phyloP scores from a whole-genome alignment of 768 basidiomycete species.

The Boletus edulis region DNA sequence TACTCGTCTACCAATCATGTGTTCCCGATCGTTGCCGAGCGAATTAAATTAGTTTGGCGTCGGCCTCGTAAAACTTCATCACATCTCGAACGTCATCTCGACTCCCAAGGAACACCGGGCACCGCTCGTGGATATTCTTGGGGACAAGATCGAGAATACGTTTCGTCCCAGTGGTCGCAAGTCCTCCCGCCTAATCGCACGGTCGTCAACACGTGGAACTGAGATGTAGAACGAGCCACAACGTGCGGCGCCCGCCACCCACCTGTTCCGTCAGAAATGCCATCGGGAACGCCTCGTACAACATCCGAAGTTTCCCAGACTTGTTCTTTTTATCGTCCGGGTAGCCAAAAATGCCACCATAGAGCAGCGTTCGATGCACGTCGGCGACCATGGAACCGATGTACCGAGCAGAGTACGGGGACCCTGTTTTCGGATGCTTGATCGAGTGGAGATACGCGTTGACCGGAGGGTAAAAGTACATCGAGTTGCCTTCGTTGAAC shows the following conservation, averaged over 20 bases:
- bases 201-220: neutral
- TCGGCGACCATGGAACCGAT: slow-evolving; percentile 99
- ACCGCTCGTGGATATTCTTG: slow-evolving; percentile 85
- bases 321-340: slow-evolving; percentile 98
- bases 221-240: neutral
- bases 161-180: slow-evolving; percentile 93
- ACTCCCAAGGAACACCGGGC: slow-evolving; percentile 90
- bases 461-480: slow-evolving; percentile 88
- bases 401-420: slow-evolving; percentile 88
- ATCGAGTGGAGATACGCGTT: slow-evolving; percentile 82
- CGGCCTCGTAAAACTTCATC: slow-evolving; percentile 73
- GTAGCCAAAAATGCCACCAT: slow-evolving; percentile 98
- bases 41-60: slow-evolving; percentile 15
- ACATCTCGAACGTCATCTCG: slow-evolving; percentile 91
- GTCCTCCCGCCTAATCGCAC: slow-evolving; percentile 76
- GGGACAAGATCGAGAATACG: slow-evolving; percentile 92
- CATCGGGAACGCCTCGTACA: slow-evolving; percentile 99
- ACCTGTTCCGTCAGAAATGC: slow-evolving; percentile 93
- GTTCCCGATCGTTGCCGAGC: neutral
- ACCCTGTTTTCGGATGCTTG: slow-evolving; percentile 77
- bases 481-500: slow-evolving; percentile 97
- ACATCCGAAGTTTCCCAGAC: slow-evolving; percentile 87
- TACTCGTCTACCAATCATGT: neutral
- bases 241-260: slow-evolving; percentile 14
- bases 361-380: slow-evolving; percentile 92